Evolutionary conservation across 306 rosid genomes (phyloP).

Genomic region (Fragaria iinumae): DNA sequence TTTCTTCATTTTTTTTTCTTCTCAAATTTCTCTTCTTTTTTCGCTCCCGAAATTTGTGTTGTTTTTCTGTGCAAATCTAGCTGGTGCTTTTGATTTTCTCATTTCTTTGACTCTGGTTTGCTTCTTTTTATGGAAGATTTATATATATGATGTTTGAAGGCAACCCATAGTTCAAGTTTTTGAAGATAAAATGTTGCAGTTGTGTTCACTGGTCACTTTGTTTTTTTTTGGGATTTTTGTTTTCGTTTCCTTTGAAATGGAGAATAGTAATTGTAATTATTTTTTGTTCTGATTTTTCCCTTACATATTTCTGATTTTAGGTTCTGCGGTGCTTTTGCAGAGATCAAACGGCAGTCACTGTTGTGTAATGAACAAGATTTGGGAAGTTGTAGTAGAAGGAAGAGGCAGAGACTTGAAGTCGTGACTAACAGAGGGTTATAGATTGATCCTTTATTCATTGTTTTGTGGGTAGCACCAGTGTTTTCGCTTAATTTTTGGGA

Average conservation of each 20-base stretch:
- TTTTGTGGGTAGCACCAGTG: slow-evolving; percentile 3
- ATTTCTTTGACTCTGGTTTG: neutral
- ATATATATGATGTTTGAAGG: neutral
- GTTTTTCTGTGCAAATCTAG: neutral
- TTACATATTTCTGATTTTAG: neutral
- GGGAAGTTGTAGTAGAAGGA: neutral
- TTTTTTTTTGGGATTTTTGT: neutral
- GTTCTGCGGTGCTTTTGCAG: neutral
- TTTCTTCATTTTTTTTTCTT: neutral
- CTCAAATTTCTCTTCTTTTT: neutral
- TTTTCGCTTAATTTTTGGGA: slow-evolving; percentile 19
- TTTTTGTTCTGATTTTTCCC: neutral
- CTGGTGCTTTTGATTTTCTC: neutral
- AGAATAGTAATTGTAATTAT: neutral
- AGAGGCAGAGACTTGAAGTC: slow-evolving; percentile 10
- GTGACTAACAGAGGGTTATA: slow-evolving; percentile 14
- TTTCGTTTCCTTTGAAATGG: neutral
- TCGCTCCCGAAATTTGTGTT: neutral
- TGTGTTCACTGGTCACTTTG: neutral
- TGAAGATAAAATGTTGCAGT: neutral
- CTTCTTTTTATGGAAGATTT: neutral
- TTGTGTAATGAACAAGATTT: slow-evolving; percentile 3
- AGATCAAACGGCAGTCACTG: slow-evolving; percentile 11
- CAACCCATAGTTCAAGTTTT: neutral
- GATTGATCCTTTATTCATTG: too few species aligned